A percentile compares a stretch with the other conserved stretches of the same genome.
These are phyloP conservation scores for Acanthamoeba triangularis DNA, from an alignment of 208 protist genomes.

Conservation along the genomic window DNA sequence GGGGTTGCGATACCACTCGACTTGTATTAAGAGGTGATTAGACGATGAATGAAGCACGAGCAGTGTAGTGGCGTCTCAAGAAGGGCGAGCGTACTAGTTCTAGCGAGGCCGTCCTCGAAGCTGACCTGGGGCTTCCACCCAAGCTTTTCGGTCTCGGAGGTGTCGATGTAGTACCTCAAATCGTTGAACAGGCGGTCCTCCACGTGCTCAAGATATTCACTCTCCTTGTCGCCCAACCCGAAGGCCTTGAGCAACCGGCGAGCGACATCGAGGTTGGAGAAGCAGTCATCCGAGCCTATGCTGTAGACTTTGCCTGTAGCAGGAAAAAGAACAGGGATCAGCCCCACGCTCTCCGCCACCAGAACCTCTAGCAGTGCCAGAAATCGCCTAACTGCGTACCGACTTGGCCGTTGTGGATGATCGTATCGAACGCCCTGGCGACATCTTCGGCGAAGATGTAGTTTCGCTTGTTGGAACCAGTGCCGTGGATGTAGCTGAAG, in stretches of 20 bases:
- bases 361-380: too few relatives aligned
- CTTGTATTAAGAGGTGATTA: neutral
- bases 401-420: slow-evolving; percentile 91
- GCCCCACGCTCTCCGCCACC: too few relatives aligned
- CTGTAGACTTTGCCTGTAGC: slow-evolving; percentile 6
- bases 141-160: slow-evolving; percentile 89
- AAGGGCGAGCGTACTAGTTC: slow-evolving; percentile 1
- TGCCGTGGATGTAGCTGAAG: slow-evolving; percentile 84
- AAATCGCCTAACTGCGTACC: too few relatives aligned
- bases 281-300: slow-evolving; percentile 2
- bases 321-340: too few relatives aligned
- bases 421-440: slow-evolving; percentile 89
- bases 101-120: slow-evolving; percentile 87
- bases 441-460: slow-evolving; percentile 93
- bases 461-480: slow-evolving; percentile 75
- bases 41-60: neutral
- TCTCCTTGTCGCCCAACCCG: slow-evolving; percentile 56
- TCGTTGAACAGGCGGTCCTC: slow-evolving; percentile 95
- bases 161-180: slow-evolving; percentile 91
- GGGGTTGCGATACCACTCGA: slow-evolving; percentile 33
- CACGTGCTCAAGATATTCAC: slow-evolving; percentile 79
- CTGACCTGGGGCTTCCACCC: slow-evolving; percentile 90
- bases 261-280: slow-evolving; percentile 52
- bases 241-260: slow-evolving; percentile 82
- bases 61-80: neutral